These are phyloP conservation scores for Pseudogymnoascus pannorum DNA, from an alignment of 2,329 filamentous ascomycete species.

Conservation along the genomic window DNA sequence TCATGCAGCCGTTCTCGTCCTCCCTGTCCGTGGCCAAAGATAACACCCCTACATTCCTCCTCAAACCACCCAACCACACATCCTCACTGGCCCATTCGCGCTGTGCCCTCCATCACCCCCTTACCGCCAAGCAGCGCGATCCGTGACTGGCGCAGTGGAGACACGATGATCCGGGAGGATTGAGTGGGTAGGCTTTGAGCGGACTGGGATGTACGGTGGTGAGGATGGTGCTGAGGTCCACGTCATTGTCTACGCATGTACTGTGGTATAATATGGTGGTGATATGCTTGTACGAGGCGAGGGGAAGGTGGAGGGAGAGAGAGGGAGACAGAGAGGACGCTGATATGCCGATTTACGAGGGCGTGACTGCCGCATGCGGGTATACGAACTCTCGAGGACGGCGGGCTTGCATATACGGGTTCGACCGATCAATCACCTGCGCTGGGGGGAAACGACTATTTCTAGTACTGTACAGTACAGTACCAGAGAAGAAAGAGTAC, in stretches of 20 bases:
- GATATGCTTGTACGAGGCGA: neutral
- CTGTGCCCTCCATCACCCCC: too few species aligned
- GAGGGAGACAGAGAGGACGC: neutral
- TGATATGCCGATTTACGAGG: neutral
- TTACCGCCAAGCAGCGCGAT: neutral
- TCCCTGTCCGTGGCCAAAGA: neutral
- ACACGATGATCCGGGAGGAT: neutral
- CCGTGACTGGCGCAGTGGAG: neutral
- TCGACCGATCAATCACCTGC: neutral
- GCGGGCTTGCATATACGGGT: neutral
- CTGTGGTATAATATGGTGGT: neutral
- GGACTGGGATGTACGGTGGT: neutral
- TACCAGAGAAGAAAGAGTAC: neutral
- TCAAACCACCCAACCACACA: neutral
- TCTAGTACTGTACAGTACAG: neutral
- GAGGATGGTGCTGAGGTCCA: neutral
- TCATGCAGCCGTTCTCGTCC: conserved; percentile 4
- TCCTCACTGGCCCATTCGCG: neutral
- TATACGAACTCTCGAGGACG: neutral
- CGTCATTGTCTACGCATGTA: neutral
- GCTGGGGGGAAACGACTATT: neutral
- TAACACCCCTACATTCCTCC: neutral
- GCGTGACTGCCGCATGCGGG: neutral
- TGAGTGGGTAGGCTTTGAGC: neutral
- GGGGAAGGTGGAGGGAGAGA: neutral